Evolutionary conservation across 805 yeast species (phyloP), one percentile per base, ranked within the genome.

Genomic region (Kodamaea kakaduensis): DNA sequence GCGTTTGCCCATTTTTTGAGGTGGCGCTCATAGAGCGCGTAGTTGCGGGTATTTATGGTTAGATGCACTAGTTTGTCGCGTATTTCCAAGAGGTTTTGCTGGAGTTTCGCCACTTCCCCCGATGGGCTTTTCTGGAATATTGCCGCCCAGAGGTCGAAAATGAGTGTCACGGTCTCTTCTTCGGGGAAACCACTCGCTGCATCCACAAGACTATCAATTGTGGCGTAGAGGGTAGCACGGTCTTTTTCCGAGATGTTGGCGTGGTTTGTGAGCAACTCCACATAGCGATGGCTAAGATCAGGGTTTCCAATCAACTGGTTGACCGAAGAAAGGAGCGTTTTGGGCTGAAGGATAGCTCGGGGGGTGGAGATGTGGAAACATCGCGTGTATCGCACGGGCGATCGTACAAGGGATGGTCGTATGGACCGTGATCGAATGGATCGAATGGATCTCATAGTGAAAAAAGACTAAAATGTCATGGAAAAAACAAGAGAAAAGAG

Each of bases 11-110:
- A 29, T 17, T 20, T 34, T 4, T 17, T 25, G 10, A 58, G 42
- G 10, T 43, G 16, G 6, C 22, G 20, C 27, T 37, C 41, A 38
- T 61, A 62, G 5, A 50, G 25, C 7, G 40, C 34, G 38, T 47
- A 59, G 20, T 50, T 50, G 23, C 50, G 47, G 6, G 48, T 43
- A 33, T 61, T 61, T 34, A 61, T 53, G 38, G 58, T 38, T n/a
- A 50, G 32, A 30, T 59, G 59, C 12, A 51, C 42, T 24, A 63
- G 37, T 3, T 35, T 37, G 21, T 51, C 51, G 37, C 51, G 51
- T 18, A 48, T 38, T 3, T 33, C 21, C 8, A 55, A 29, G 13
- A 61, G 34, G 17, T 27, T 25, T 6, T 34, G 14, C 37, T 56
- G 59, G 3, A 56, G 35, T 6, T 28, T 25, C 6, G n/a, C 17